These are phyloP conservation scores for Malassezia brasiliensis DNA, from an alignment of 1,284 basidiomycete species.

Conservation along the genomic window DNA sequence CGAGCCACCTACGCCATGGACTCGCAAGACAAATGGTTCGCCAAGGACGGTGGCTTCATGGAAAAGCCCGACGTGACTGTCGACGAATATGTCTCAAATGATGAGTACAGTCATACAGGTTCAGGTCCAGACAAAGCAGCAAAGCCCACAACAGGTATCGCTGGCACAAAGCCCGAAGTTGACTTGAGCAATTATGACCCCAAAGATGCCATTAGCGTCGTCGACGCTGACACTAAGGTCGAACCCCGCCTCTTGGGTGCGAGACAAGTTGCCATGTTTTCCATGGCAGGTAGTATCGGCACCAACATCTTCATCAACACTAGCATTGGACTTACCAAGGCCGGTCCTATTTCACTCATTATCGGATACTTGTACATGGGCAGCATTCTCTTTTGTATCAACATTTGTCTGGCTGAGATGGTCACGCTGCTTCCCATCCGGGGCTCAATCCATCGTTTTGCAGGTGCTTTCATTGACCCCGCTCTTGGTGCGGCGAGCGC, in stretches of 20 bases:
- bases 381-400: constrained; percentile 5
- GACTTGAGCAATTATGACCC: background rate
- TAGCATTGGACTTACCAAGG: constrained; percentile 5
- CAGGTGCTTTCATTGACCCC: constrained; percentile 1
- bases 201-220: background rate
- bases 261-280: constrained; percentile 1
- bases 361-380: constrained; percentile 1
- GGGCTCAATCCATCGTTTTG: constrained; percentile 5
- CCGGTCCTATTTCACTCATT: constrained; percentile 3
- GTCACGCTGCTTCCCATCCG: constrained; percentile 2
- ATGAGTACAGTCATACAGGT: no score
- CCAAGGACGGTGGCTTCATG: no score
- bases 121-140: no score
- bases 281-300: constrained; percentile 4
- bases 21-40: no score
- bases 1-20: no score
- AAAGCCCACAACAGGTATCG: no score
- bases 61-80: no score
- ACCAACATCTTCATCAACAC: constrained; percentile 11
- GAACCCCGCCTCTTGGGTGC: background rate
- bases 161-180: background rate
- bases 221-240: background rate
- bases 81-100: no score
- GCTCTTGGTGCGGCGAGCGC: constrained; percentile 5
- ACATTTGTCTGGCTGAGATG: constrained; percentile 4